A percentile compares a stretch with the other conserved stretches of the same genome.
These are phyloP conservation scores for Stephania yunnanensis DNA, from an alignment of 164 flowering plant genomes.

Conservation along the genomic window DNA sequence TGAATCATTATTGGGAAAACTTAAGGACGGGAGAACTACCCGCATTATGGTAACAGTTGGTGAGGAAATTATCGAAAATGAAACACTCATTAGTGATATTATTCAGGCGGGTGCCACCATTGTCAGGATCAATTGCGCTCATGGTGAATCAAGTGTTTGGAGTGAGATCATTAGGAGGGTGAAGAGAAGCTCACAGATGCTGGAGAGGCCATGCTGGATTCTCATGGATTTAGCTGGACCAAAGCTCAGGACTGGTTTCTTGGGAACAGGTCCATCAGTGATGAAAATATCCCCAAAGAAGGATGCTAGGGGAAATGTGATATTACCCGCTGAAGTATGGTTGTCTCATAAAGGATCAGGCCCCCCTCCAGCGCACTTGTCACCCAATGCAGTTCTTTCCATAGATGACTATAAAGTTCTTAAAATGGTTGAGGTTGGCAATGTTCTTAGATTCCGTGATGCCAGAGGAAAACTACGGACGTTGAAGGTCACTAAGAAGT, in stretches of 20 bases:
- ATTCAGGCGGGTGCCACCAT: slow-evolving; percentile 46
- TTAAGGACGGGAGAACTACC: slow-evolving; percentile 32
- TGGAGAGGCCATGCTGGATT: slow-evolving; percentile 59
- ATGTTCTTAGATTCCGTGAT: slow-evolving; percentile 40
- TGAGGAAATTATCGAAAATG: slow-evolving; percentile 41
- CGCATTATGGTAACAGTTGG: slow-evolving; percentile 73
- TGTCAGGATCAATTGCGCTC: slow-evolving; percentile 65
- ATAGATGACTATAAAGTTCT: slow-evolving; percentile 40
- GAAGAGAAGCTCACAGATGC: slow-evolving; percentile 46
- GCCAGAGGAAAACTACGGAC: slow-evolving; percentile 45
- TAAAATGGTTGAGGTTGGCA: slow-evolving; percentile 34
- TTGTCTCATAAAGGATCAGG: slow-evolving; percentile 39
- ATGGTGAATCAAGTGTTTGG: slow-evolving; percentile 55
- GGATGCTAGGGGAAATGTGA: slow-evolving; percentile 39
- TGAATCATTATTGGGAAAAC: slow-evolving; percentile 44
- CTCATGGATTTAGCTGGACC: slow-evolving; percentile 84
- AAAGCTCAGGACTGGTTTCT: slow-evolving; percentile 52
- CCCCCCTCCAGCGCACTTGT: slow-evolving; percentile 48
- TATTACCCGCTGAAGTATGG: slow-evolving; percentile 54
- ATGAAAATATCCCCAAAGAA: slow-evolving; percentile 61
- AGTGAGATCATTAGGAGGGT: slow-evolving; percentile 51
- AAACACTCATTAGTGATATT: slow-evolving; percentile 37
- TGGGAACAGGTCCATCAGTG: slow-evolving; percentile 53
- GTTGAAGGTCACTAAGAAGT: slow-evolving; percentile 36
- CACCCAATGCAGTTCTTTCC: slow-evolving; percentile 44